phyloP scores from a whole-genome alignment of 2,329 filamentous ascomycete species.

The Fusarium hainanense region DNA sequence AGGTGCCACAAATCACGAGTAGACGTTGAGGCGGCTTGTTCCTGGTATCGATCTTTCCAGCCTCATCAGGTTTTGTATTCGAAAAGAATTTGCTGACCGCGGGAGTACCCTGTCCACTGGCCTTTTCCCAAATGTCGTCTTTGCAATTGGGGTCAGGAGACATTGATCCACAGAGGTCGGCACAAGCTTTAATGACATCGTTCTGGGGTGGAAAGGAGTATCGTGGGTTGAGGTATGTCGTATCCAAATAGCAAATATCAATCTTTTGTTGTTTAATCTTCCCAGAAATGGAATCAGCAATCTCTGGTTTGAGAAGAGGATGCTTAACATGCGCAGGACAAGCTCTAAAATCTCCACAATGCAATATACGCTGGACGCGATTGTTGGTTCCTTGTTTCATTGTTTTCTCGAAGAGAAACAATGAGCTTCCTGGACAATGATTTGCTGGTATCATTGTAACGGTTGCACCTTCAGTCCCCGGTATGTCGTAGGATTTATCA shows the following conservation, averaged over 20 bases:
- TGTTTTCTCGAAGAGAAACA: constrained; percentile 91
- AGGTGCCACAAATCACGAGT: constrained; percentile 93
- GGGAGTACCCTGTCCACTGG: constrained; percentile 55
- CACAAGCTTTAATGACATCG: constrained; percentile 87
- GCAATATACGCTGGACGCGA: constrained; percentile 81
- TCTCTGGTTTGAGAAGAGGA: constrained; percentile 80
- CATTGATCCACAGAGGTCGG: constrained; percentile 84
- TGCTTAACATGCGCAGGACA: constrained; percentile 87
- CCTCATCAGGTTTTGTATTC: constrained; percentile 49
- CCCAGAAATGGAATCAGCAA: constrained; percentile 75
- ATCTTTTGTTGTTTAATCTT: constrained; percentile 84
- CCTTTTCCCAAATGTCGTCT: constrained; percentile 60
- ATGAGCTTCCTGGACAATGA: constrained; percentile 92
- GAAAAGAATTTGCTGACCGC: constrained; percentile 66
- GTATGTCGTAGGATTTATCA: constrained; percentile 81
- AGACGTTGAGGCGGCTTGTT: constrained; percentile 66
- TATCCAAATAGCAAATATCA: constrained; percentile 96
- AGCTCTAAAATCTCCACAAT: constrained; percentile 96
- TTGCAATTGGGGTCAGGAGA: constrained; percentile 69
- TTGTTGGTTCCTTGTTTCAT: constrained; percentile 69
- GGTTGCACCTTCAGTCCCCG: constrained; percentile 81
- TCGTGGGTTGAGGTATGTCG: constrained; percentile 94
- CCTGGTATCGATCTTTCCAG: constrained; percentile 46
- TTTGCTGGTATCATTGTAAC: constrained; percentile 98
- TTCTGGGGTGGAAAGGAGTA: constrained; percentile 93